Conservation (phyloP, 1,139 yeast species). For the Lodderomyces metapsilosis region DNA sequence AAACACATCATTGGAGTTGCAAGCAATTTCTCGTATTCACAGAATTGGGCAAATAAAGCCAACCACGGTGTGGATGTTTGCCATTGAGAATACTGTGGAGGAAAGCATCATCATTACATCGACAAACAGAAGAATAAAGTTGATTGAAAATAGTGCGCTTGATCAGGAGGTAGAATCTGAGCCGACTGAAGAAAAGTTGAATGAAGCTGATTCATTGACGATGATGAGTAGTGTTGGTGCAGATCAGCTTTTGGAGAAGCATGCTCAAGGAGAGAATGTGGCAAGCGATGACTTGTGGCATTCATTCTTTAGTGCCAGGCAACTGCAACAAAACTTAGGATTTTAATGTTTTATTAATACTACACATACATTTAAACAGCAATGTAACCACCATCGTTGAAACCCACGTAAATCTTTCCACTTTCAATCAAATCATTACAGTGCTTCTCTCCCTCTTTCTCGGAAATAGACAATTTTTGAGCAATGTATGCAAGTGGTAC, state of each 20-base stretch:
- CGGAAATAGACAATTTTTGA: conserved; percentile 51
- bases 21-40: conserved; percentile 89
- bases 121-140: conserved; percentile 48
- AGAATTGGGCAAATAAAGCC: conserved; percentile 82
- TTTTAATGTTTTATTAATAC: too few relatives aligned
- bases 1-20: conserved; percentile 83
- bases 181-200: conserved; percentile 21
- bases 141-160: conserved; percentile 19
- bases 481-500: conserved; percentile 64
- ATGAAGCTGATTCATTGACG: conserved; percentile 37
- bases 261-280: conserved; percentile 54
- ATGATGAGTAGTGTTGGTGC: conserved; percentile 40
- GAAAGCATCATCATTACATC: conserved; percentile 72
- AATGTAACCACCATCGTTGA: conserved; percentile 61
- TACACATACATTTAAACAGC: too few relatives aligned
- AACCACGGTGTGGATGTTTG: conserved; percentile 91
- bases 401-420: conserved; percentile 66
- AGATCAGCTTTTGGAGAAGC: conserved; percentile 20
- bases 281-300: conserved; percentile 58
- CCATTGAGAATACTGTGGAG: conserved; percentile 83
- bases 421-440: conserved; percentile 58
- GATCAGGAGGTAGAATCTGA: conserved; percentile 1
- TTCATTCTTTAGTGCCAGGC: conserved; percentile 47
- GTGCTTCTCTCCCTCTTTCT: conserved; percentile 46
- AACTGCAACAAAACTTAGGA: background rate